Conservation (phyloP, 2,329 filamentous ascomycete species). For the Colletotrichum limetticola region DNA sequence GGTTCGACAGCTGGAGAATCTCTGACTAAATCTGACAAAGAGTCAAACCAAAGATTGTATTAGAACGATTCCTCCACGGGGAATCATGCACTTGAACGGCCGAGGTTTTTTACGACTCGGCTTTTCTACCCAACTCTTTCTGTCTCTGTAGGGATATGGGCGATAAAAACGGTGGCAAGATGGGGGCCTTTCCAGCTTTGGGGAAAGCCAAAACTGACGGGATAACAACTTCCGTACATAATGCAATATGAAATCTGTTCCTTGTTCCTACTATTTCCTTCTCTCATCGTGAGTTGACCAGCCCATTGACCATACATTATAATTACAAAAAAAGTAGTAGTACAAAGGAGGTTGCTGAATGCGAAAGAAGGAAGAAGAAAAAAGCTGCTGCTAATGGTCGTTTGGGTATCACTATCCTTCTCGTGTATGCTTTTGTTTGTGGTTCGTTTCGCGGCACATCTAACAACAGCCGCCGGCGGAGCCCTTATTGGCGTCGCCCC, state of each 20-base stretch:
- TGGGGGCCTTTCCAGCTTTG: not conserved
- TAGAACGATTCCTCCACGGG: not conserved
- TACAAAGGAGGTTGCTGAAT: conserved; percentile 13
- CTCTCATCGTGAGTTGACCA: not conserved
- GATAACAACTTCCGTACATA: conserved; percentile 21
- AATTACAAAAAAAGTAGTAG: conserved; percentile 27
- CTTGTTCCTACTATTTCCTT: conserved; percentile 8
- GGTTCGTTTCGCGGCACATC: conserved; percentile 12
- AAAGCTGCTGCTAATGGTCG: conserved; percentile 25
- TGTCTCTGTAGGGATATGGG: conserved; percentile 11
- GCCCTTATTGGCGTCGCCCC: conserved; percentile 50
- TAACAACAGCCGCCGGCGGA: conserved; percentile 61
- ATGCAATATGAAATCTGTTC: conserved; percentile 32
- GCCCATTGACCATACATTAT: conserved; percentile 21
- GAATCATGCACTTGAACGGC: conserved; percentile 1
- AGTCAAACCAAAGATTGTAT: not conserved
- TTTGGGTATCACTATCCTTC: conserved; percentile 34
- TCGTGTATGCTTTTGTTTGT: conserved; percentile 2
- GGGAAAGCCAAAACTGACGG: conserved; percentile 2
- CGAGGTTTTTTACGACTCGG: not conserved
- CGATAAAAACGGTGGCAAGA: conserved; percentile 8
- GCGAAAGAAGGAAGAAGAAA: conserved; percentile 14
- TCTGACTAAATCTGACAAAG: conserved; percentile 60
- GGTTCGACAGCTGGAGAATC: conserved; percentile 90
- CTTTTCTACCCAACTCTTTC: conserved; percentile 16